Conservation (phyloP, 2,329 filamentous ascomycete genomes). For the Trichophyton simii region DNA sequence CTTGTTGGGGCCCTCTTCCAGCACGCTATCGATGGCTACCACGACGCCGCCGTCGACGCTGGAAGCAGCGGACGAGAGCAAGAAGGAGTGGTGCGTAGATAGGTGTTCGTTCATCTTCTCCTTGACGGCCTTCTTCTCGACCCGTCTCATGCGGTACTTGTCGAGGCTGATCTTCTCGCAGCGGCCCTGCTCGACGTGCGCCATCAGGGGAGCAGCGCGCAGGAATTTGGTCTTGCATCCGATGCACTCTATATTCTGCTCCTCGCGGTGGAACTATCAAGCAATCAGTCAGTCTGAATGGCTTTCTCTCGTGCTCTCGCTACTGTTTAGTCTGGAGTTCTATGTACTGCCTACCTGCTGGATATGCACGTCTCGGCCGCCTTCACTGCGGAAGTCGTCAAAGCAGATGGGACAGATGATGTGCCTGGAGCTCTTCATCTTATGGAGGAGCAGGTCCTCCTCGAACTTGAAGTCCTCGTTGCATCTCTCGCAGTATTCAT, state of each 20-base stretch:
- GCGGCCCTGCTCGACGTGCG: slow-evolving; percentile 42
- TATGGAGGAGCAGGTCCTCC: slow-evolving; percentile 37
- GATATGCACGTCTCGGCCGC: slow-evolving; percentile 42
- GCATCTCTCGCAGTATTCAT: slow-evolving; percentile 32
- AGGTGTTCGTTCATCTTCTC: slow-evolving; percentile 17
- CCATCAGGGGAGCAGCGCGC: slow-evolving; percentile 38
- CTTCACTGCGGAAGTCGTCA: slow-evolving; percentile 42
- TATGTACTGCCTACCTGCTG: slow-evolving; percentile 28
- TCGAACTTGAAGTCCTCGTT: slow-evolving; percentile 36
- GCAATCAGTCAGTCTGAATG: background rate
- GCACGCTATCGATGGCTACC: slow-evolving; percentile 7
- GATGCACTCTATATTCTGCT: slow-evolving; percentile 40
- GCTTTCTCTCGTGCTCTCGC: background rate
- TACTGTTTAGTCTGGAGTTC: background rate
- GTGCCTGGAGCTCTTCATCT: slow-evolving; percentile 34
- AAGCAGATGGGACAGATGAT: slow-evolving; percentile 47
- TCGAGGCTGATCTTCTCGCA: slow-evolving; percentile 34
- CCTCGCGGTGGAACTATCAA: slow-evolving; percentile 35
- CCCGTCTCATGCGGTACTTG: slow-evolving; percentile 38
- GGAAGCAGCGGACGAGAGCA: slow-evolving; percentile 10
- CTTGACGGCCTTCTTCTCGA: slow-evolving; percentile 39
- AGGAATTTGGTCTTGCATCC: slow-evolving; percentile 38
- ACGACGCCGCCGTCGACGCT: slow-evolving; percentile 19
- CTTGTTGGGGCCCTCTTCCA: slow-evolving; percentile 12
- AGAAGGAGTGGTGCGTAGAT: background rate